phyloP scores from a whole-genome alignment of 257 asterid genomes.

The Penstemon newberryi region DNA sequence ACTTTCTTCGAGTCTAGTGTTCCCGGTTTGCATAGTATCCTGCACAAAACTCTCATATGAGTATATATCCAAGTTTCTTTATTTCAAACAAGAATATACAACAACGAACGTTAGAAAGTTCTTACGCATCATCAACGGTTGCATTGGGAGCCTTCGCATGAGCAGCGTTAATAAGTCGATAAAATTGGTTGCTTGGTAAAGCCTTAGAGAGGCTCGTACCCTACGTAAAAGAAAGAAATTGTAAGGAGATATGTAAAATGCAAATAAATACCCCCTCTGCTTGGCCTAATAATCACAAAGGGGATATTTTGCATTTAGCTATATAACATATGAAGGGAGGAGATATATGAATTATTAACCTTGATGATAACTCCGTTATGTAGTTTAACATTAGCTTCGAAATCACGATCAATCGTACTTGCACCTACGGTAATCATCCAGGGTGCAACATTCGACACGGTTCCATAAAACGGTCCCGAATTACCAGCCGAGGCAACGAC shows the following conservation, averaged over 20 bases:
- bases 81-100: neutral
- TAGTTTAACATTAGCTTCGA: conserved; percentile 30
- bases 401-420: conserved; percentile 55
- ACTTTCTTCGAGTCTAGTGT: conserved; percentile 47
- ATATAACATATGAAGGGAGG: no score
- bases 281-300: no score
- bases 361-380: conserved; percentile 32
- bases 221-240: conserved; percentile 1
- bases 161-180: conserved; percentile 41
- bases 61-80: neutral
- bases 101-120: no score
- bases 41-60: conserved; percentile 22
- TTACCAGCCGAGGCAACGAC: conserved; percentile 71
- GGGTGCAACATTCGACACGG: conserved; percentile 62
- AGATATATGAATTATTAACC: conserved; percentile 25
- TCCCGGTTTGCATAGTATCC: conserved; percentile 40
- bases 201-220: conserved; percentile 47
- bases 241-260: no score
- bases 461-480: conserved; percentile 32
- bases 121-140: conserved; percentile 45
- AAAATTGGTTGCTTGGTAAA: conserved; percentile 31
- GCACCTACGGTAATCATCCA: conserved; percentile 79
- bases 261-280: no score
- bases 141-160: conserved; percentile 38
- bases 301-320: no score